Evolutionary conservation across 805 yeast species (phyloP), one percentile per base, ranked within the genome.

Genomic region (Zygosaccharomyces gambellarensis): DNA sequence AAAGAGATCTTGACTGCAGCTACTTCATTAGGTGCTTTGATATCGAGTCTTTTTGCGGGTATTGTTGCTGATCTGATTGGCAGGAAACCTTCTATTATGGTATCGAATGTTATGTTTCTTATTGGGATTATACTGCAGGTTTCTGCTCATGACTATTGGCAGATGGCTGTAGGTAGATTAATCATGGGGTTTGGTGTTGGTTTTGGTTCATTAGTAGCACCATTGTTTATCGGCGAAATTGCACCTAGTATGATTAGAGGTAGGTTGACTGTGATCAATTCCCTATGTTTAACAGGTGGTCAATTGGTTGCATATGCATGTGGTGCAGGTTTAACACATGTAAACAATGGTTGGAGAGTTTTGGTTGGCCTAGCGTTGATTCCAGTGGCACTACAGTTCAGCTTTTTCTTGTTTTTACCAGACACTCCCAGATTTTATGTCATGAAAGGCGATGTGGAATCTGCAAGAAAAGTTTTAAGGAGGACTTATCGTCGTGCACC

Each of bases 141-240:
- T 50, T 87, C 84, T 28, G 81, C 97, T 7, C 79, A 80, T 47
- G 73, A 83, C 3, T 83, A 89, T 51, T 88, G 97, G 95, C 82
- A 85, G 40, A 92, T 92, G 98, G 83, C 88, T 54, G 82, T 72
- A 11, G 99, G 98, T 39, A 79, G 98, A 65, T 84, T 94, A 56
- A 74, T 92, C 43, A 87, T 94, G 85, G 99, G 99, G 14, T 87
- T 87, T 68, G 98, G 97, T 59, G 97, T 92, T 25, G 99, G 99
- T 58, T 78, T 87, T 48, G 98, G 97, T 1, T 90, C 97, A 2
- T 73, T 92, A 47, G 85, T 89, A 48, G 89, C 98, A n/a, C 99
- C 99, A 1, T 74, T 92, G 49, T 90, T 90, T 75, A 86, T 92
- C 53, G 76, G 89, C 48, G 99, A 92, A 68, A 78, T 90, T 65